A percentile compares a stretch with the other conserved stretches of the same genome.
Evolutionary conservation across 2,329 filamentous ascomycete species (phyloP).

Genomic region (Penicillium sclerotiorum): DNA sequence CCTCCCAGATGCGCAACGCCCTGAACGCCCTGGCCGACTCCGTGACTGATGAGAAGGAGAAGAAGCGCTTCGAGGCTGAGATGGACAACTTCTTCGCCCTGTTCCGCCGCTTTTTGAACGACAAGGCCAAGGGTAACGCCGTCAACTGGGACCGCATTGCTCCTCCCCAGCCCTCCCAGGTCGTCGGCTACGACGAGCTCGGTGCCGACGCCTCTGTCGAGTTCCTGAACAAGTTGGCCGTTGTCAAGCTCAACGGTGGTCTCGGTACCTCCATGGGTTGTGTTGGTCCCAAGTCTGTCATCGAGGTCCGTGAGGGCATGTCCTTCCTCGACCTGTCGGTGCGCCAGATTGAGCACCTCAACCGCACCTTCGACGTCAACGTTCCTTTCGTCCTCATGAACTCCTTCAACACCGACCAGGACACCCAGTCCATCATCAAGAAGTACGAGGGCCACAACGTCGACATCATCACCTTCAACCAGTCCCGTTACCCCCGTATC

Average conservation of each 20-base stretch:
- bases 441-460: conserved; percentile 99
- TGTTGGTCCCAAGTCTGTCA: conserved; percentile 98
- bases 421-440: conserved; percentile 99
- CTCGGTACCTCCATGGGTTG: conserved; percentile 99
- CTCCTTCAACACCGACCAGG: conserved; percentile 99
- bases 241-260: conserved; percentile 98
- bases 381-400: conserved; percentile 99
- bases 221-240: conserved; percentile 95
- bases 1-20: conserved; percentile 98
- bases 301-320: conserved; percentile 99
- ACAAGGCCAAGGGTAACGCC: conserved; percentile 96
- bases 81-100: conserved; percentile 99
- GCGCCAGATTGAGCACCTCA: conserved; percentile 97
- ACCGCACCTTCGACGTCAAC: conserved; percentile 96
- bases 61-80: conserved; percentile 91
- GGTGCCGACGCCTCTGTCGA: conserved; percentile 86
- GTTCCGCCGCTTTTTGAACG: conserved; percentile 96
- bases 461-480: conserved; percentile 99
- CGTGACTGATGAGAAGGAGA: conserved; percentile 74
- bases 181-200: conserved; percentile 91
- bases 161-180: conserved; percentile 88
- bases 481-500: conserved; percentile 96
- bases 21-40: conserved; percentile 90
- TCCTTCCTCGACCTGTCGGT: conserved; percentile 99
- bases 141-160: conserved; percentile 97